Conservation (phyloP, 805 yeast genomes). For the Metschnikowia sp. region DNA sequence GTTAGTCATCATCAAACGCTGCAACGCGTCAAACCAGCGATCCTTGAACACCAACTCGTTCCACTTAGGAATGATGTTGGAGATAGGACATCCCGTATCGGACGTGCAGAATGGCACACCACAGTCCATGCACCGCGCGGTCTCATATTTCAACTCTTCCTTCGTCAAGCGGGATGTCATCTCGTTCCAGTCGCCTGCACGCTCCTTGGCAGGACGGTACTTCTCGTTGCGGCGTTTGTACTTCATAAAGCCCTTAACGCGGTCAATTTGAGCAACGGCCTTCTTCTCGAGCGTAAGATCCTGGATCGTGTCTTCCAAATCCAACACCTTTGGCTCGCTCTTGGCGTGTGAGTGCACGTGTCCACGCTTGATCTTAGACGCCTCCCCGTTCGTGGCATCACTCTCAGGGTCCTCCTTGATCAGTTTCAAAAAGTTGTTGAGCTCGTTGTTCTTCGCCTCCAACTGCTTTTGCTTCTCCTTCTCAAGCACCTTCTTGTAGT, state of each 20-base stretch:
- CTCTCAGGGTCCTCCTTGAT: conserved; percentile 80
- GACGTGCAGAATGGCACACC: conserved; percentile 99
- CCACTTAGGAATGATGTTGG: conserved; percentile 97
- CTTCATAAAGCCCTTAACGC: conserved; percentile 87
- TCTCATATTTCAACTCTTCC: conserved; percentile 84
- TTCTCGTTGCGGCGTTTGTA: conserved; percentile 85
- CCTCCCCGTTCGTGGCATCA: conserved; percentile 88
- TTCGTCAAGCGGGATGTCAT: conserved; percentile 75
- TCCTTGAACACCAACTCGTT: conserved; percentile 93
- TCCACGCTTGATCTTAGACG: conserved; percentile 52
- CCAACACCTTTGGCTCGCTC: conserved; percentile 80
- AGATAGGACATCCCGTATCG: conserved; percentile 97
- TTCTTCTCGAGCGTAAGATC: conserved; percentile 65
- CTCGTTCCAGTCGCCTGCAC: conserved; percentile 92
- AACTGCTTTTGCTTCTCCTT: conserved; percentile 64
- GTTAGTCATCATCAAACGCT: conserved; percentile 89
- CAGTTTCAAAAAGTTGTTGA: conserved; percentile 60
- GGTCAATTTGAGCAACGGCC: conserved; percentile 64
- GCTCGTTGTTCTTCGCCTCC: conserved; percentile 64
- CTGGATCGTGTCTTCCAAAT: conserved; percentile 82
- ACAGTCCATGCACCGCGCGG: conserved; percentile 99
- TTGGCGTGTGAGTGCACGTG: conserved; percentile 37
- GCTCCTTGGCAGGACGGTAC: conserved; percentile 71
- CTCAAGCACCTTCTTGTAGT: conserved; percentile 85
- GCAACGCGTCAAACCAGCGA: conserved; percentile 91